phyloP scores from a whole-genome alignment of 331 rosid genomes.

The Acacia pycnantha region DNA sequence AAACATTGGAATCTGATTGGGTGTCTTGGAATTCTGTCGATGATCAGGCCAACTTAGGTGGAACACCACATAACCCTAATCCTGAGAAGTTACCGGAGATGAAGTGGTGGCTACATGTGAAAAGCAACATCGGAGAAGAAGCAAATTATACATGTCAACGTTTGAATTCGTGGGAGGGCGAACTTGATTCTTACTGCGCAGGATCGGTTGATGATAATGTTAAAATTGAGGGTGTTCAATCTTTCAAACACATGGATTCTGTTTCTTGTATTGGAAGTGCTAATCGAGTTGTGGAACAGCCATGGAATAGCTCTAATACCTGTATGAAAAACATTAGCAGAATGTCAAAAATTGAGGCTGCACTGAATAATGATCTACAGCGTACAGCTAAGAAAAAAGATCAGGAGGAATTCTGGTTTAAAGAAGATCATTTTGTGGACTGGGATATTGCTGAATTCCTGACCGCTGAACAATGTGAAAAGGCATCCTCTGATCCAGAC shows the following conservation, averaged over 20 bases:
- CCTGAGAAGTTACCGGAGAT: background rate
- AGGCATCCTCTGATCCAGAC: slow-evolving; percentile 49
- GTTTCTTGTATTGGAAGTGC: slow-evolving; percentile 16
- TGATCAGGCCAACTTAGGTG: slow-evolving; percentile 24
- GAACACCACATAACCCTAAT: slow-evolving; percentile 17
- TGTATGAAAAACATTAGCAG: slow-evolving; percentile 26
- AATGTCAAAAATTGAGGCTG: slow-evolving; percentile 45
- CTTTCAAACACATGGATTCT: slow-evolving; percentile 2
- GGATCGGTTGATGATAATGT: slow-evolving; percentile 22
- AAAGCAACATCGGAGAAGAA: slow-evolving; percentile 29
- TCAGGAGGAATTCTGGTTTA: slow-evolving; percentile 42
- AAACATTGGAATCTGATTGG: slow-evolving; percentile 33
- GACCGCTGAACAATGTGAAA: slow-evolving; percentile 44
- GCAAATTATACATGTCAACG: slow-evolving; percentile 31
- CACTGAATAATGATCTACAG: slow-evolving; percentile 28
- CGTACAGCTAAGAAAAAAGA: slow-evolving; percentile 45
- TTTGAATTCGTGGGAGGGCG: slow-evolving; percentile 35
- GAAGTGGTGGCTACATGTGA: slow-evolving; percentile 30
- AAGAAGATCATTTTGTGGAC: slow-evolving; percentile 49
- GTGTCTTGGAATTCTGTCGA: slow-evolving; percentile 23
- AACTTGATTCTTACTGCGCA: slow-evolving; percentile 35
- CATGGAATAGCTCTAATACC: slow-evolving; percentile 31
- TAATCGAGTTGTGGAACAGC: background rate
- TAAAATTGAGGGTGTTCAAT: slow-evolving; percentile 12
- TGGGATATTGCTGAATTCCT: slow-evolving; percentile 47